Evolutionary conservation across 805 yeast species (phyloP), one percentile per base, ranked within the genome.

Genomic region (Cyberlindnera euphorbiiphila): DNA sequence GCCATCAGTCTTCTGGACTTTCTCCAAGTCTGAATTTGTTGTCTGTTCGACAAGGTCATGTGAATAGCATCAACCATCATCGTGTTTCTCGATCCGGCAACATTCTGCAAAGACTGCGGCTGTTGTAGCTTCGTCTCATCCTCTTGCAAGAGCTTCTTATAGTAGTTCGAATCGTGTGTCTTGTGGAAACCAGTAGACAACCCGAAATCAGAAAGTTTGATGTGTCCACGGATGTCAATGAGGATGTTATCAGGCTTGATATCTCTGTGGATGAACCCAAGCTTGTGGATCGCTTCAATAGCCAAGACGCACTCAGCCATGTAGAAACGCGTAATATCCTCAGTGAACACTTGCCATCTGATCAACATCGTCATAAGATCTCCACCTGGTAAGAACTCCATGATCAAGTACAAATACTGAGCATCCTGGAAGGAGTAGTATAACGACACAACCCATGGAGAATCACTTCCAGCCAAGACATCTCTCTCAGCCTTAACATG

Each of bases 341-440:
- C 95, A 43, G 86, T 85, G 52, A 93, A 71, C 43, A 84, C 85
- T 25, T 97, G 96, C 20, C 98, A 91, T 61, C 89, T 91, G 61
- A 87, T 91, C 46, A 93, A 71, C 52, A 93, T 68, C 0, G 98
- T 93, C 60, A 98, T 80, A 68, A 87, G 88, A 61, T 93, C 99
- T 35, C 99, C 99, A 43, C 99, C 99, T 12, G 99, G 98, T 12
- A 93, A 96, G 63, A 89, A 93, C 61, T 93, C 98, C 99, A 93
- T 93, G 5, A 98, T 98, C 56, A 93, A 68, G 54, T 87, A 93
- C 30, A 93, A 81, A 56, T 83, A 85, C 51, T 86, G 94, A 0
- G 81, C 64, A 63, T 93, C 98, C 61, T 93, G 99, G 66, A 93
- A 93, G 3, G 98, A 96, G 60, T 93, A 93, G 43, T 87, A 73